Base-by-base conservation (phyloP, 164 flowering plant genomes). In the Vitis rupestris region DNA sequence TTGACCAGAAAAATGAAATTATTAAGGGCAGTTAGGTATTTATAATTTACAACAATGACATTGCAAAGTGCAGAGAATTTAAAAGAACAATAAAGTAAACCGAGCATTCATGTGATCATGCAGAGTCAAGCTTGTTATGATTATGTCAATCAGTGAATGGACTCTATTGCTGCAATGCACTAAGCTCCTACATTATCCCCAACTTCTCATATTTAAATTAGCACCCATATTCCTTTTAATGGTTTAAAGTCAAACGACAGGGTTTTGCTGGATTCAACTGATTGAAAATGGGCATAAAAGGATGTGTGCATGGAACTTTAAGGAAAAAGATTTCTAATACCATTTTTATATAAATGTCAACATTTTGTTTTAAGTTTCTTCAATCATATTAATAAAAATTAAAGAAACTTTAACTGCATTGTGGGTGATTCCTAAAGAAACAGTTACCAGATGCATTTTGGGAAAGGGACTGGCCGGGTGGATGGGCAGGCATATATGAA, bases 111-210 rank as follows among this genome's bases (percentile, higher is more conserved):
- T 16, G 61, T 58, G 61, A 23, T 58, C 23, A 57, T 16, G 59
- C 61, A 31, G 63, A 30, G 63, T 60, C 63, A 60, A 60, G 63
- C 49, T 31, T 60, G 63, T 31, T 14, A 60, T 60, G 49, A 60
- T 60, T 60, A 60, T 3, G 44, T 37, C 44, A 37, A 37, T 37
- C 44, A 37, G 16, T 13, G 15, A 29, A 5, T 14, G 49, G 27
- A 12, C 27, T 3, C 8, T 10, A 60, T n/a, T 57, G 29, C 12
- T 57, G 29, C 29, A 37, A 60, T 30, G 63, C 63, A 37, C 63
- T 48, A 31, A 60, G 37, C 63, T 60, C n/a, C 50, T 30, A 29
- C 48, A 60, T 60, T 30, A 37, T 30, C 63, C 49, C 27, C 48
- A 37, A 60, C 16, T 57, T 59, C 19, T 29, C 15, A 23, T 23